Percentiles rank a stretch among this genome's conserved stretches.
Evolutionary conservation across 208 protist genomes (phyloP).

Genomic region (Trypanosoma cruzi): DNA sequence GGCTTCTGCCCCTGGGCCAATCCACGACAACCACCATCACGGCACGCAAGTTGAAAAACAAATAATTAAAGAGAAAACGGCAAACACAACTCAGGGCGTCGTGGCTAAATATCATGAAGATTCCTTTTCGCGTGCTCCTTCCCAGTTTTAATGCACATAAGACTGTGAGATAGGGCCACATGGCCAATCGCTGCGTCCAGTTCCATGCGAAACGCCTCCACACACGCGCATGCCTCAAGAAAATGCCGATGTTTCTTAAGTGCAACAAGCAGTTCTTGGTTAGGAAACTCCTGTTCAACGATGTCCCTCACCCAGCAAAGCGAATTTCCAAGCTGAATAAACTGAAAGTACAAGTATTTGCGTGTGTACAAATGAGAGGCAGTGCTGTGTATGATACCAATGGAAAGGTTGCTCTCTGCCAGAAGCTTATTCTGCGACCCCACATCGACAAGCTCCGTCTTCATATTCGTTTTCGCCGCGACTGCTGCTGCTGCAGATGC

Average conservation of each 20-base stretch:
- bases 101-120: not conserved
- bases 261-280: slow-evolving; percentile 32
- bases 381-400: slow-evolving; percentile 11
- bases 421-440: not conserved
- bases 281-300: slow-evolving; percentile 11
- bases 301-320: slow-evolving; percentile 20
- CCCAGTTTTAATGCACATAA: slow-evolving; percentile 45
- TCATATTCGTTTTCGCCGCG: slow-evolving; percentile 5
- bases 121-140: not conserved
- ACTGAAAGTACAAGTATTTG: slow-evolving; percentile 34
- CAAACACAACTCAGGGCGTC: not conserved
- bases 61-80: slow-evolving; percentile 7
- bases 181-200: slow-evolving; percentile 68
- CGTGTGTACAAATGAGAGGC: slow-evolving; percentile 33
- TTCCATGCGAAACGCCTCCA: slow-evolving; percentile 67
- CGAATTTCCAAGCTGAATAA: slow-evolving; percentile 23
- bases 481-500: slow-evolving; percentile 37
- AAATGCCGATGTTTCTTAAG: slow-evolving; percentile 41
- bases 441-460: not conserved
- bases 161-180: slow-evolving; percentile 64
- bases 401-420: not conserved
- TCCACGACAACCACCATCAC: not conserved
- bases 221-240: slow-evolving; percentile 51
- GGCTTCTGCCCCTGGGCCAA: not conserved
- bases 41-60: not conserved